phyloP scores from a whole-genome alignment of 306 rosid genomes.

The Alnus glutinosa region DNA sequence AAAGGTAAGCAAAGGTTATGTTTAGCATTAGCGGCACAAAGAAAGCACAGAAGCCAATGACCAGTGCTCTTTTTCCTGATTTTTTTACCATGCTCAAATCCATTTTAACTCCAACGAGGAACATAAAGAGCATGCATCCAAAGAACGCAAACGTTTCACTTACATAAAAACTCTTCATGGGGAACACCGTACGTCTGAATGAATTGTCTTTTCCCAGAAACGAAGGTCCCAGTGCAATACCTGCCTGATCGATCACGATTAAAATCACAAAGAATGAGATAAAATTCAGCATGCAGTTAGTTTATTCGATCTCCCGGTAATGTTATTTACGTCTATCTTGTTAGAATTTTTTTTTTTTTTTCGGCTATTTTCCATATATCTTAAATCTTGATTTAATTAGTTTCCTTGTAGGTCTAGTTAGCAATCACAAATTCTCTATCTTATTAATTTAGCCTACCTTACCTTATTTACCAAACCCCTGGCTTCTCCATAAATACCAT shows the following conservation, averaged over 20 bases:
- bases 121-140: slow-evolving; percentile 41
- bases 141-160: slow-evolving; percentile 33
- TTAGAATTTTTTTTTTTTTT: too few relatives aligned
- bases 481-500: too few relatives aligned
- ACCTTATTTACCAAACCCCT: too few relatives aligned
- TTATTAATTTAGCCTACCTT: too few relatives aligned
- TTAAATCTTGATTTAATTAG: background rate
- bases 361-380: background rate
- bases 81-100: slow-evolving; percentile 44
- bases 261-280: background rate
- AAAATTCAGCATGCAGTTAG: too few relatives aligned
- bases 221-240: slow-evolving; percentile 51
- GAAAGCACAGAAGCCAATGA: slow-evolving; percentile 7
- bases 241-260: slow-evolving; percentile 40
- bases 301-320: too few relatives aligned
- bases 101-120: slow-evolving; percentile 57
- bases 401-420: too few relatives aligned
- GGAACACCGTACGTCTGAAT: slow-evolving; percentile 22
- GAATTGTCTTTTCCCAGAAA: slow-evolving; percentile 25
- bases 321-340: too few relatives aligned
- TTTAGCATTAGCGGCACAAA: slow-evolving; percentile 14
- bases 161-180: slow-evolving; percentile 35
- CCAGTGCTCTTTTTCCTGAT: slow-evolving; percentile 52
- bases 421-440: too few relatives aligned
- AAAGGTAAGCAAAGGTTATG: background rate